These are phyloP conservation scores for Apostasia ramifera DNA, from an alignment of 106 monocot genomes.

Conservation along the genomic window DNA sequence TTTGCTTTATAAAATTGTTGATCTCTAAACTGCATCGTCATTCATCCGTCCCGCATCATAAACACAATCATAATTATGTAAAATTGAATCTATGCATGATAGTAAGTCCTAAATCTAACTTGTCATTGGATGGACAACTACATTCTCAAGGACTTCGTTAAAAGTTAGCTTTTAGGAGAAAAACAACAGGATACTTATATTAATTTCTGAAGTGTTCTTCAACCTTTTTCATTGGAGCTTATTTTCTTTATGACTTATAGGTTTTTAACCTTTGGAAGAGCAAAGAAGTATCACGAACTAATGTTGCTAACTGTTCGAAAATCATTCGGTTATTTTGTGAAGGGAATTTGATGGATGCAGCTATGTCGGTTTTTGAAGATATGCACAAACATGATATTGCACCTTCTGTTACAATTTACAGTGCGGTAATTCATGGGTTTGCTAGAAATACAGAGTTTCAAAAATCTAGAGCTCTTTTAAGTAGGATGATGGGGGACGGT, in stretches of 20 bases:
- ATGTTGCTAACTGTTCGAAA: conserved; percentile 35
- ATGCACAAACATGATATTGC: conserved; percentile 41
- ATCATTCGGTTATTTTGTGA: conserved; percentile 42
- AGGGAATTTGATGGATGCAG: conserved; percentile 30
- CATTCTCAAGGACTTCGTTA: neutral
- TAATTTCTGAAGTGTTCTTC: neutral
- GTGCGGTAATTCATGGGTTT: conserved; percentile 48
- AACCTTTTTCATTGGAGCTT: conserved; percentile 4
- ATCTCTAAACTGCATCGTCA: too few relatives aligned
- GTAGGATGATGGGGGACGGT: conserved; percentile 44
- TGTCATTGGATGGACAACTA: neutral
- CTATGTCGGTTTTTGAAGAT: conserved; percentile 23
- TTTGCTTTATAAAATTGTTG: too few relatives aligned
- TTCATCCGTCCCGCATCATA: too few relatives aligned
- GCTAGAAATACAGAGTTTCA: conserved; percentile 44
- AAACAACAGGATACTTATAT: neutral
- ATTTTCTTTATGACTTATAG: conserved; percentile 18
- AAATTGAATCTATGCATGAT: neutral
- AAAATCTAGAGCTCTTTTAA: conserved; percentile 17
- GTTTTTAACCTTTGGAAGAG: conserved; percentile 57
- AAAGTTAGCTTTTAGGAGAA: neutral
- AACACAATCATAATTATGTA: neutral
- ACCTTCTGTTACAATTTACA: conserved; percentile 43
- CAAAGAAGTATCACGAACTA: conserved; percentile 31
- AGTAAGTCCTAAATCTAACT: neutral